These are phyloP conservation scores for Endothia cerciana DNA, from an alignment of 2,329 filamentous ascomycete genomes.

Conservation along the genomic window DNA sequence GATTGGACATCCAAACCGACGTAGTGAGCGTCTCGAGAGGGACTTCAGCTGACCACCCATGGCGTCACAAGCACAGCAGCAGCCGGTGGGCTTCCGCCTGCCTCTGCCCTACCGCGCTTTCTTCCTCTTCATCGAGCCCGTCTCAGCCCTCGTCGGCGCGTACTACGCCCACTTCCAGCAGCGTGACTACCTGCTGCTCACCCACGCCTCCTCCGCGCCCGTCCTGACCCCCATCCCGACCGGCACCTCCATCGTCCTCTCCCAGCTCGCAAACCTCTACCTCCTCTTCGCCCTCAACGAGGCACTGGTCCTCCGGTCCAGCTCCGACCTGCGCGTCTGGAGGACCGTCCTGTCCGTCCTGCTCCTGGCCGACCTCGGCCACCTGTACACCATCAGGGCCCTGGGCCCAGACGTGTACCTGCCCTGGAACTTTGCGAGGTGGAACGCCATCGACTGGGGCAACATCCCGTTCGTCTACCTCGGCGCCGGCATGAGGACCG, in stretches of 20 bases:
- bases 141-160: constrained; percentile 57
- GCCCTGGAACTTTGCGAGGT: constrained; percentile 57
- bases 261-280: constrained; percentile 79
- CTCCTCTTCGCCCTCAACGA: constrained; percentile 78
- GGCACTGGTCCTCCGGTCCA: constrained; percentile 72
- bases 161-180: constrained; percentile 56
- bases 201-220: constrained; percentile 58
- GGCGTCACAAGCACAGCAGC: constrained; percentile 14
- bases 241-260: constrained; percentile 68
- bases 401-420: constrained; percentile 64
- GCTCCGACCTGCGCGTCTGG: constrained; percentile 72
- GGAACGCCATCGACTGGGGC: constrained; percentile 71
- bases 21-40: no score
- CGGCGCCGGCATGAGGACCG: constrained; percentile 62
- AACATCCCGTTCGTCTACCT: constrained; percentile 73
- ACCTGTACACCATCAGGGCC: constrained; percentile 67
- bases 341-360: constrained; percentile 66
- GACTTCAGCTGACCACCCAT: background rate
- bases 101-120: constrained; percentile 70
- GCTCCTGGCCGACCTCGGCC: constrained; percentile 76
- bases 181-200: constrained; percentile 64
- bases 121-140: constrained; percentile 73
- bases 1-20: no score
- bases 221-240: constrained; percentile 52
- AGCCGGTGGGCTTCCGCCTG: constrained; percentile 47